Percentiles rank a stretch among this genome's conserved stretches.
phyloP scores from a whole-genome alignment of 2,329 filamentous ascomycete species.

The Penicillium sp. region DNA sequence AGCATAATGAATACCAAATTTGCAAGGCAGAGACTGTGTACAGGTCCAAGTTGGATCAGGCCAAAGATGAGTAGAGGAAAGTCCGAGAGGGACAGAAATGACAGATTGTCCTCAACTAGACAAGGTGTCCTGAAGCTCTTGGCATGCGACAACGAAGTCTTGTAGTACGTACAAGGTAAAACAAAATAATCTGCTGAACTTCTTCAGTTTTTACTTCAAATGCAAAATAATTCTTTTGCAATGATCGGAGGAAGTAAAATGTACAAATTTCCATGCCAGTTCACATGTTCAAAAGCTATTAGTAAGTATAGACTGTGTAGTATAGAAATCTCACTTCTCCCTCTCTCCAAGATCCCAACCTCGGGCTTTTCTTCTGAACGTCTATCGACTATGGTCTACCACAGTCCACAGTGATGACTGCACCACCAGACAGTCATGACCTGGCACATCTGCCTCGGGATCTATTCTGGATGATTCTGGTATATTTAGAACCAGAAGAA shows the following conservation, averaged over 20 bases:
- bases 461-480: conserved; percentile 55
- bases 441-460: conserved; percentile 51
- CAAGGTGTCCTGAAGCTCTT: conserved; percentile 45
- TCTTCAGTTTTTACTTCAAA: no score
- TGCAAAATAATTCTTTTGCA: background rate
- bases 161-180: no score
- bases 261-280: background rate
- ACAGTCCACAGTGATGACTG: conserved; percentile 16
- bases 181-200: background rate
- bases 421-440: conserved; percentile 11
- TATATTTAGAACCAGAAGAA: conserved; percentile 50
- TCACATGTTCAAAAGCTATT: background rate
- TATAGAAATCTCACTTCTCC: background rate
- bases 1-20: conserved; percentile 28
- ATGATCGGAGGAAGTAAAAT: background rate
- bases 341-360: background rate
- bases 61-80: conserved; percentile 5
- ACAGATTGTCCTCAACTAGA: conserved; percentile 16
- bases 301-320: no score
- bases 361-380: background rate
- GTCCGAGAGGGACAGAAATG: background rate
- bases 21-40: background rate
- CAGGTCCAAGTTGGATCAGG: background rate
- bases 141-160: no score
- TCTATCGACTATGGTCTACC: no score